phyloP scores from a whole-genome alignment of 2,329 filamentous ascomycete genomes.

The Seiridium cupressi region DNA sequence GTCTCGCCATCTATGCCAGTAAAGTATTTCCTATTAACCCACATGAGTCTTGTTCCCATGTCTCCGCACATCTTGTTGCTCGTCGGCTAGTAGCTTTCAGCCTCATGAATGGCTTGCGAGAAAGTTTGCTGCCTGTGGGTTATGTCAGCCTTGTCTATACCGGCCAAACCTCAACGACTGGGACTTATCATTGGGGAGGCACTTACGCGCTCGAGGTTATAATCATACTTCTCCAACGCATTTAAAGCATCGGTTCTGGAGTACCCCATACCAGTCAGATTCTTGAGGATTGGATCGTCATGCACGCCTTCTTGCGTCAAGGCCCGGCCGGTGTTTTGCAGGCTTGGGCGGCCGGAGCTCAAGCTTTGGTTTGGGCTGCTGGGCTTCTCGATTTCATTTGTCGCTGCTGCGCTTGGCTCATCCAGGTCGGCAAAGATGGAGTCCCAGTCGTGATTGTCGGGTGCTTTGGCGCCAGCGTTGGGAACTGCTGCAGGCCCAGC shows the following conservation, averaged over 20 bases:
- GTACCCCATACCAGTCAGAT: constrained; percentile 88
- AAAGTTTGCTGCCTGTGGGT: constrained; percentile 50
- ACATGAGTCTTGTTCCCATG: not conserved
- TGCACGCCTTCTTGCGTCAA: constrained; percentile 74
- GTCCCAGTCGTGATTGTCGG: constrained; percentile 82
- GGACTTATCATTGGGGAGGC: not conserved
- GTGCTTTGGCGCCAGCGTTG: constrained; percentile 32
- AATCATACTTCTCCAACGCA: constrained; percentile 92
- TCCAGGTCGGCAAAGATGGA: constrained; percentile 85
- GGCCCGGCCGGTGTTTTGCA: constrained; percentile 54
- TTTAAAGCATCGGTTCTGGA: constrained; percentile 68
- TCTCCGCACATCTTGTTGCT: too few species aligned
- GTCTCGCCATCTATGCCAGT: constrained; percentile 1
- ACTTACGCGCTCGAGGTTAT: constrained; percentile 90
- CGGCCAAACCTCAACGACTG: not conserved
- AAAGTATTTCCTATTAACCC: not conserved
- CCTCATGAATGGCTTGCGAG: constrained; percentile 52
- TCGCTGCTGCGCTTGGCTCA: constrained; percentile 36
- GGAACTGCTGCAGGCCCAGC: constrained; percentile 8
- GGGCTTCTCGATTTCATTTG: constrained; percentile 18
- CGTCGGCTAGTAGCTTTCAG: not conserved
- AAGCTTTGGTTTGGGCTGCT: constrained; percentile 20
- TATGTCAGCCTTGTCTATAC: constrained; percentile 10
- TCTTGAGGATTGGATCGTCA: constrained; percentile 89
- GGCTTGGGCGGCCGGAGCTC: constrained; percentile 21